These are phyloP conservation scores for Pleodorina starrii DNA, from an alignment of 139 green algal genomes.

Conservation along the genomic window DNA sequence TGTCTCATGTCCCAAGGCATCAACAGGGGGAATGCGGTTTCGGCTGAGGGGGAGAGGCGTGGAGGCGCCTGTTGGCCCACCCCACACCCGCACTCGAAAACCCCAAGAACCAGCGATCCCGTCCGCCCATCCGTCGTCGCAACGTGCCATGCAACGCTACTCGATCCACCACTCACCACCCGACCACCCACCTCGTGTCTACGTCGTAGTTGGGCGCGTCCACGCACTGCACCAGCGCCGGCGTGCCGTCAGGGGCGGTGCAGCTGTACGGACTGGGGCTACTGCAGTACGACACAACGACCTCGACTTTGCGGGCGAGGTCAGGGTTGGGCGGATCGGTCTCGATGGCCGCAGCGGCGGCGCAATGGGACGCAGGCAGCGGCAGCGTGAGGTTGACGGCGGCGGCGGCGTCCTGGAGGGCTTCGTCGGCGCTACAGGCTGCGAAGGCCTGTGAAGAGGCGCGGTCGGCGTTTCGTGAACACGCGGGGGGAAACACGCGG, in stretches of 20 bases:
- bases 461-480: too few species aligned
- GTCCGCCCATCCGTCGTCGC: too few species aligned
- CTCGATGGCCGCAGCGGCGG: neutral
- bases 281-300: conserved; percentile 5
- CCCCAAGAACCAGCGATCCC: too few species aligned
- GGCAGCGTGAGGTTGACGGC: neutral
- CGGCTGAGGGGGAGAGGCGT: too few species aligned
- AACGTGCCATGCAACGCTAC: too few species aligned
- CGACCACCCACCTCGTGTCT: neutral
- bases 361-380: neutral
- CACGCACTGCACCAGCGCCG: conserved; percentile 6
- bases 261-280: conserved; percentile 5
- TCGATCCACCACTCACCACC: too few species aligned
- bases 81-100: too few species aligned
- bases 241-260: neutral
- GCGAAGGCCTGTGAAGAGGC: neutral
- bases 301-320: neutral
- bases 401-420: neutral
- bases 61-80: too few species aligned
- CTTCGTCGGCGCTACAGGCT: neutral
- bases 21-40: too few species aligned
- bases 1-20: too few species aligned
- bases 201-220: conserved; percentile 24
- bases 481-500: too few species aligned
- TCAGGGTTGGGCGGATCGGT: neutral